Percentiles rank a stretch among this genome's conserved stretches.
These are phyloP conservation scores for Blastocystis sp. DNA, from an alignment of 352 stramenopile genomes.

Conservation along the genomic window DNA sequence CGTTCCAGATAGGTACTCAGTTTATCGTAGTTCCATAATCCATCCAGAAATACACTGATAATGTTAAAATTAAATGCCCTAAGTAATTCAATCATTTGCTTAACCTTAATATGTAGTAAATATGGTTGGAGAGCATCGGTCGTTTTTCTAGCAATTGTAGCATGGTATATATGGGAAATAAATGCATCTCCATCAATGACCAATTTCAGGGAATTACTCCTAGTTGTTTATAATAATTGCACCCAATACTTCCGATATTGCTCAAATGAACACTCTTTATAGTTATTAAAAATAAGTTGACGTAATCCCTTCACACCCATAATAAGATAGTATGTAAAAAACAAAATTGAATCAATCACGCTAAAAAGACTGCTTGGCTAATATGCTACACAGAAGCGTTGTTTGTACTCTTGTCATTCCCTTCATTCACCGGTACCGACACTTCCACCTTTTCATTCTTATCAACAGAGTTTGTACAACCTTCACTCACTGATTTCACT, in stretches of 20 bases:
- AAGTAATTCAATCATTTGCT: neutral
- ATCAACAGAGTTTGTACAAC: neutral
- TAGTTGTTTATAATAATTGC: neutral
- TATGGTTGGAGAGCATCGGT: neutral
- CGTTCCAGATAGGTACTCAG: neutral
- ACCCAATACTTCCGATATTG: neutral
- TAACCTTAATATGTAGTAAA: neutral
- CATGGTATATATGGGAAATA: neutral
- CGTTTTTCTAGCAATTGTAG: neutral
- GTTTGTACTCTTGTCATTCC: neutral
- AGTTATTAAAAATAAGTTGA: neutral
- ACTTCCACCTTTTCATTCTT: neutral
- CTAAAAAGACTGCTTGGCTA: neutral
- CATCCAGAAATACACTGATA: neutral
- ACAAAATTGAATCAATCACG: neutral
- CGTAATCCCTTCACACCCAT: neutral
- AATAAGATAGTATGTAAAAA: neutral
- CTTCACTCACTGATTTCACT: neutral
- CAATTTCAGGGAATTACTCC: neutral
- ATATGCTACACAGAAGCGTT: neutral
- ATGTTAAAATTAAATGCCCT: neutral
- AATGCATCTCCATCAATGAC: neutral
- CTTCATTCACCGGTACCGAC: neutral
- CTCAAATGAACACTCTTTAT: neutral
- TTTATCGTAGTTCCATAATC: neutral